Conservation (phyloP, 2,329 filamentous ascomycete genomes). For the Pseudonectria buxi region DNA sequence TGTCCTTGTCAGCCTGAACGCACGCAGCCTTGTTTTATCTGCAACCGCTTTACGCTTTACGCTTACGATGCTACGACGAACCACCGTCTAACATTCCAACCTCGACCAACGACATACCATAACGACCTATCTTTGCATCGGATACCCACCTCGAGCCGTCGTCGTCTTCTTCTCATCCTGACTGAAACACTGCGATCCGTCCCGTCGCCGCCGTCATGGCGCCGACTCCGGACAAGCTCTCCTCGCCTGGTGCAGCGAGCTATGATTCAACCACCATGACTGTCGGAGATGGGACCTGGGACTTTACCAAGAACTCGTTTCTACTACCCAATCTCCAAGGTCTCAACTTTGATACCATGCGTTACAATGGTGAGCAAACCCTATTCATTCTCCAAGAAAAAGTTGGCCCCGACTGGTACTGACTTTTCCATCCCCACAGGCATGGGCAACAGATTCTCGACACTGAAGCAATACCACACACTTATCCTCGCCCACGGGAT, state of each 20-base stretch:
- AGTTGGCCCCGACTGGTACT: conserved; percentile 5
- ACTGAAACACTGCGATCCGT: conserved; percentile 17
- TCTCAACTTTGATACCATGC: conserved; percentile 74
- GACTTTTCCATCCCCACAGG: conserved; percentile 40
- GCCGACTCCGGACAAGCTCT: conserved; percentile 52
- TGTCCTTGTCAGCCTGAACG: too few species aligned
- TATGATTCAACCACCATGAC: conserved; percentile 69
- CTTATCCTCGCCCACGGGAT: conserved; percentile 67
- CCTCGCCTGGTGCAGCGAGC: conserved; percentile 63
- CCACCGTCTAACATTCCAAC: too few species aligned
- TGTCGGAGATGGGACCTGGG: conserved; percentile 81
- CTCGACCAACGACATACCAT: neutral
- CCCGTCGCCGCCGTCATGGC: conserved; percentile 48
- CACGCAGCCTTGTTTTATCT: too few species aligned
- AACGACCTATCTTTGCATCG: conserved; percentile 4
- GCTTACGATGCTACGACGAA: too few species aligned
- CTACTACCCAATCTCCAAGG: conserved; percentile 70
- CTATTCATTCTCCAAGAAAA: neutral
- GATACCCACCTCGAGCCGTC: neutral
- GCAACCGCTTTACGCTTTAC: too few species aligned
- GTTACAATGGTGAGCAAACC: conserved; percentile 63
- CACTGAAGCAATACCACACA: conserved; percentile 60
- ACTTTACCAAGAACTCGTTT: conserved; percentile 69
- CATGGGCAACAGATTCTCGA: conserved; percentile 75
- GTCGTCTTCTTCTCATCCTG: conserved; percentile 5